phyloP scores from a whole-genome alignment of 768 basidiomycete species.

The Agaricus blazei region DNA sequence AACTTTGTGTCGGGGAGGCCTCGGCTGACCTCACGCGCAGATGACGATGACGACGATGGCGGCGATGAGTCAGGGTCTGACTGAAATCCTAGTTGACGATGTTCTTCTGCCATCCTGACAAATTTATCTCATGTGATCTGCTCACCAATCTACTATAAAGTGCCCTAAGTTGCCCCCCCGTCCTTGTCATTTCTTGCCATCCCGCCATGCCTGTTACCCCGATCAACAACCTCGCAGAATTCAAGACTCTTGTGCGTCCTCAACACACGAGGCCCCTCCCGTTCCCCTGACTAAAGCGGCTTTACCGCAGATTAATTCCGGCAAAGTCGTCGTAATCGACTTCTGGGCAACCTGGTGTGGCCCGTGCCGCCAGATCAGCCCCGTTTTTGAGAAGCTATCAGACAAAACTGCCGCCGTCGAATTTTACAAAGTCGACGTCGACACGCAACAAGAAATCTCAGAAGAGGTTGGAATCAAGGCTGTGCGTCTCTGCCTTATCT shows the following conservation, averaged over 20 bases:
- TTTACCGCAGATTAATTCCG: constrained; percentile 37
- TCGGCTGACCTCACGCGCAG: not conserved
- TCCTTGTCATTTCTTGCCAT: not conserved
- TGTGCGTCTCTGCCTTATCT: constrained; percentile 32
- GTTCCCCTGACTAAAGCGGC: not conserved
- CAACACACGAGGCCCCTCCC: not conserved
- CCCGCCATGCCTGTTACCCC: constrained; percentile 9
- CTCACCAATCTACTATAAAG: constrained; percentile 2
- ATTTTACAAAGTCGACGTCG: constrained; percentile 76
- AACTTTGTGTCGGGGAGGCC: not conserved
- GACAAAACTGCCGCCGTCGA: constrained; percentile 29
- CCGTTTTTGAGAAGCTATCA: constrained; percentile 58
- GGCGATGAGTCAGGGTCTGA: constrained; percentile 19
- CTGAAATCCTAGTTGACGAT: not conserved
- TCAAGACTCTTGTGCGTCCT: constrained; percentile 10
- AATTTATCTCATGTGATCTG: constrained; percentile 8
- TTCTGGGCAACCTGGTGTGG: constrained; percentile 81
- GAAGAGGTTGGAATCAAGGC: constrained; percentile 58
- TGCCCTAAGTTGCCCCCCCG: not conserved
- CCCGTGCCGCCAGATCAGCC: constrained; percentile 62
- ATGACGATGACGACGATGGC: constrained; percentile 23
- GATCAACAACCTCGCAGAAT: constrained; percentile 9
- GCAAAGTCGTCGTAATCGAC: constrained; percentile 51
- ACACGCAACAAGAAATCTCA: constrained; percentile 46
- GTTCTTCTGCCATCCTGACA: not conserved